These are phyloP conservation scores for Nicotiana sylvestris DNA, from an alignment of 257 asterid species.

Conservation along the genomic window DNA sequence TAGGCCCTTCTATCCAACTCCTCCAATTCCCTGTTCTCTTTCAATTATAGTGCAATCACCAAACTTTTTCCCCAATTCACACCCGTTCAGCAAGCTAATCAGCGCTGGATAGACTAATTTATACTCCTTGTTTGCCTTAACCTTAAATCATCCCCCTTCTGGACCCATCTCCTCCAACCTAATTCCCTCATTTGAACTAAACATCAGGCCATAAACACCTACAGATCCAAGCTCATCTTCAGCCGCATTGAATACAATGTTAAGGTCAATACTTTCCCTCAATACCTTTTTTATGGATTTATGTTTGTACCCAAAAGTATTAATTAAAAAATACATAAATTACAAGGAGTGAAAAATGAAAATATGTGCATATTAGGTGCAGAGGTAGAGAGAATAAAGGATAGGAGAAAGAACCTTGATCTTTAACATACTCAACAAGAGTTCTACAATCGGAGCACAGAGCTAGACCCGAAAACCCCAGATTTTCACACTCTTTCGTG, in stretches of 20 bases:
- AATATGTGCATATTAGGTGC: neutral
- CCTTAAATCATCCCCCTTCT: neutral
- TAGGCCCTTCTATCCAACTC: neutral
- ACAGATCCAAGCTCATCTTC: neutral
- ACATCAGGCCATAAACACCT: neutral
- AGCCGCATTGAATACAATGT: neutral
- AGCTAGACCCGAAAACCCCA: slow-evolving; percentile 88
- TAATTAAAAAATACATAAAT: too few species aligned
- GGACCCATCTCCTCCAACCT: neutral
- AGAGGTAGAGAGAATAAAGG: neutral
- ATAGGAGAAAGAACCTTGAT: slow-evolving; percentile 42
- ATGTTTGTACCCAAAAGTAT: neutral
- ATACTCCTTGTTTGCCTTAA: neutral
- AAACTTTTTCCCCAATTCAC: neutral
- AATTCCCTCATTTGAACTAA: neutral
- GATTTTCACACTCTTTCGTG: slow-evolving; percentile 66
- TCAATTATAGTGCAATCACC: neutral
- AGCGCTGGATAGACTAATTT: neutral
- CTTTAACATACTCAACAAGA: slow-evolving; percentile 79
- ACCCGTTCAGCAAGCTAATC: neutral
- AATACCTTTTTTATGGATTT: neutral
- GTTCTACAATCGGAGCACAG: slow-evolving; percentile 88
- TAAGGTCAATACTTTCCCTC: neutral
- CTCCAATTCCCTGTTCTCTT: neutral
- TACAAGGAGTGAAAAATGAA: neutral